Evolutionary conservation across 768 basidiomycete genomes (phyloP), one percentile per base, ranked within the genome.

Genomic region (Hygrophorus russula): DNA sequence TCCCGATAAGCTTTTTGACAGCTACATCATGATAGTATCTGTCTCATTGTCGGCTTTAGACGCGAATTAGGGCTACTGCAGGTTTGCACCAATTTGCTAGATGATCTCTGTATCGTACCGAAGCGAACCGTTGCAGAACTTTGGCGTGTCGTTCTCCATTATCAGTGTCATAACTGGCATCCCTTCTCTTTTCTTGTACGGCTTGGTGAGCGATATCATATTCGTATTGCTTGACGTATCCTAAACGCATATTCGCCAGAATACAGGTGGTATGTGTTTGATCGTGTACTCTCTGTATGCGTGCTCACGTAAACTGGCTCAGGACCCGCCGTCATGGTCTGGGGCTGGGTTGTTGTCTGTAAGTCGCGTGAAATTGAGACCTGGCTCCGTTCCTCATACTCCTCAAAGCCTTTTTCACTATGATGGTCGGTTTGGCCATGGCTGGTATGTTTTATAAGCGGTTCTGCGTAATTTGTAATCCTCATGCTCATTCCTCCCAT

Each of bases 111-210:
- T 15, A 31, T 5, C 28, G 28, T 41, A 3, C 11, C 4, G 28
- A 42, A 4, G 13, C 45, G n/a, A 46, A 36, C 45, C 42, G 50
- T 32, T 31, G 17, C 15, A 81, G 78, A 83, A 82, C 56, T 83
- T 83, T 51, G 80, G 80, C 15, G 73, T 78, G 50, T 81, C 79
- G 0, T 86, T 86, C 60, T 80, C 78, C 7, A 80, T 88, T 57
- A 85, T 88, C 44, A 79, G 77, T 18, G 71, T 82, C 28, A 78
- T 83, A 43, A 84, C 82, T 10, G 82, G 82, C 0, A 69, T 82
- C 19, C 74, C 81, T 0, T 81, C 82, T 0, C 63, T 82, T 19
- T 85, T 85, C 51, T 54, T 73, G 34, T 84, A 75, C 60, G 82
- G 82, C 13, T 50, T 84, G 57, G 80, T 82, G 51, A 47, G 76